Conservation (phyloP, 2,329 filamentous ascomycete species). For the Fusarium buharicum region DNA sequence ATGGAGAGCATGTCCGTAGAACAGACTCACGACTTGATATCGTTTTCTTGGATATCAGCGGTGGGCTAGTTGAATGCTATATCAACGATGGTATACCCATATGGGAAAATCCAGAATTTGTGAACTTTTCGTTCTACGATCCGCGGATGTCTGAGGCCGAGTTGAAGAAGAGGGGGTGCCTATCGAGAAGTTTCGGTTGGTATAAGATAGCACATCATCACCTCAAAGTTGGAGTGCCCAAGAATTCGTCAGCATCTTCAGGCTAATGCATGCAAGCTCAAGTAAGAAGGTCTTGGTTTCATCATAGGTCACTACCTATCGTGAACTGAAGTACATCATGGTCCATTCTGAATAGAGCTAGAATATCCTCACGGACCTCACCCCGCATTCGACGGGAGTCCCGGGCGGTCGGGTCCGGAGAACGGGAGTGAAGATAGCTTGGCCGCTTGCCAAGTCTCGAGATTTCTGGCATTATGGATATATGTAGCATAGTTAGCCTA, state of each 20-base stretch:
- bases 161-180: neutral
- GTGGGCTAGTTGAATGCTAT: too few relatives aligned
- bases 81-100: neutral
- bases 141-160: neutral
- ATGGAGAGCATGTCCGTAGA: too few relatives aligned
- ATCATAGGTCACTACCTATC: too few relatives aligned
- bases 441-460: neutral
- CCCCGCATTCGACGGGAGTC: neutral
- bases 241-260: neutral
- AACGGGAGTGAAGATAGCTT: neutral
- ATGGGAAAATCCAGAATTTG: neutral
- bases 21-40: neutral
- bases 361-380: neutral
- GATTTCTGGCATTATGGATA: neutral
- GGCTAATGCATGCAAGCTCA: too few relatives aligned
- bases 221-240: neutral
- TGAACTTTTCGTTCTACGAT: neutral
- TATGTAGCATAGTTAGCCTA: too few relatives aligned
- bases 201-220: neutral
- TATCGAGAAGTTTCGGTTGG: neutral
- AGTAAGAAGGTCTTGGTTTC: too few relatives aligned
- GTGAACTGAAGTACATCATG: too few relatives aligned
- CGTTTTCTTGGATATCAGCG: neutral
- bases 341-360: too few relatives aligned
- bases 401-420: slow-evolving; percentile 3